These are phyloP conservation scores for Vaccinium myrtillus DNA, from an alignment of 148 eudicot species.

Conservation along the genomic window DNA sequence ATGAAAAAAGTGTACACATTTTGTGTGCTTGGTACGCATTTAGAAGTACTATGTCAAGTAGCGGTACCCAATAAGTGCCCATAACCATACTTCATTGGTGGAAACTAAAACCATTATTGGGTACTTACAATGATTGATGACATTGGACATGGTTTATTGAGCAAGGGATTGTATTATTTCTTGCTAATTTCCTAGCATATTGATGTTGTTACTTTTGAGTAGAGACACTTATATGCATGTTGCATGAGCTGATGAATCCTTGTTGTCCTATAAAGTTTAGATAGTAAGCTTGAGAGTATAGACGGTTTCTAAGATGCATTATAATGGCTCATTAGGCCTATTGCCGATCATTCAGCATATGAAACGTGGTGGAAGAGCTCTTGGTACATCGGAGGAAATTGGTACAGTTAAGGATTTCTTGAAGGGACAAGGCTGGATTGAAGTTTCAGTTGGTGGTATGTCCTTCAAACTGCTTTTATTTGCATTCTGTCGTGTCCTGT, in stretches of 20 bases:
- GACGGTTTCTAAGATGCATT: conserved; percentile 14
- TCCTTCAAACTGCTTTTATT: conserved; percentile 3
- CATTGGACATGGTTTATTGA: neutral
- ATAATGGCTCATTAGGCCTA: conserved; percentile 47
- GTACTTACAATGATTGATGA: neutral
- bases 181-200: conserved; percentile 7
- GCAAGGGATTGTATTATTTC: neutral
- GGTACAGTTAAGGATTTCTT: conserved; percentile 35
- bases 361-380: conserved; percentile 41
- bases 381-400: conserved; percentile 43
- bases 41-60: neutral
- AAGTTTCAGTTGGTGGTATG: conserved; percentile 74
- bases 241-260: neutral
- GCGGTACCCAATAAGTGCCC: neutral
- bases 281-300: neutral
- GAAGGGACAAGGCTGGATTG: conserved; percentile 51
- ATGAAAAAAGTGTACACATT: neutral
- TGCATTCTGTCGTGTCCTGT: neutral
- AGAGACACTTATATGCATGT: neutral
- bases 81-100: neutral
- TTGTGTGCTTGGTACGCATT: neutral
- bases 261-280: neutral
- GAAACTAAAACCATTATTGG: neutral
- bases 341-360: conserved; percentile 73
- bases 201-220: neutral